phyloP scores from a whole-genome alignment of 139 green algal species.

The Mychonastes homosphaera region DNA sequence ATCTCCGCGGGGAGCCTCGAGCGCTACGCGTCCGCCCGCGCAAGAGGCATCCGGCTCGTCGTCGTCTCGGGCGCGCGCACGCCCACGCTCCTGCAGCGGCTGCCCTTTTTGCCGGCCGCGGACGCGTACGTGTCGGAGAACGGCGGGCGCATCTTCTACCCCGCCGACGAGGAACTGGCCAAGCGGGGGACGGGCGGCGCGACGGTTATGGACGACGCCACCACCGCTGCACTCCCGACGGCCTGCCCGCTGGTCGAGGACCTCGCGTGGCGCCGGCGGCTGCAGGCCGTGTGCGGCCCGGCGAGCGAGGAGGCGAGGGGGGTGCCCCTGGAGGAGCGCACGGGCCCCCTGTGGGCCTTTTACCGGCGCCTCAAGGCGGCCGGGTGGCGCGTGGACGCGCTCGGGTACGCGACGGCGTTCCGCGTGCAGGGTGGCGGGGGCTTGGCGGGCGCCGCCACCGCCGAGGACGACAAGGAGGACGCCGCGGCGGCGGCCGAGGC shows the following conservation, averaged over 20 bases:
- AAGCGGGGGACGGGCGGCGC: too few species aligned
- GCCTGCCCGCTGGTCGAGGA: slow-evolving; percentile 53
- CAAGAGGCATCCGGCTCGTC: too few species aligned
- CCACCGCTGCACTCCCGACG: slow-evolving; percentile 16
- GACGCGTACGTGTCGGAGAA: slow-evolving; percentile 71
- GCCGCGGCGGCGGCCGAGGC: too few species aligned
- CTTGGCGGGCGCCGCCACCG: too few species aligned
- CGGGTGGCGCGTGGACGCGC: slow-evolving; percentile 46
- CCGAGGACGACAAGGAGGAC: too few species aligned
- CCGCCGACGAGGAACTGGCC: slow-evolving; percentile 12
- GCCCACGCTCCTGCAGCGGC: slow-evolving; percentile 60
- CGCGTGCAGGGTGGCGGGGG: not conserved
- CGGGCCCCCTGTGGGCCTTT: slow-evolving; percentile 58
- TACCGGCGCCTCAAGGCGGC: slow-evolving; percentile 38
- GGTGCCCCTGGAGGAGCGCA: not conserved
- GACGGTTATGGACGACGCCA: not conserved
- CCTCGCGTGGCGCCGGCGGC: slow-evolving; percentile 35
- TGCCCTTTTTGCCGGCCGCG: slow-evolving; percentile 59
- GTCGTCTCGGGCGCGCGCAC: slow-evolving; percentile 46
- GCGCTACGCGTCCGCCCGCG: too few species aligned
- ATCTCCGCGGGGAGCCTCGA: too few species aligned
- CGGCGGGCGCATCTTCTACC: slow-evolving; percentile 62
- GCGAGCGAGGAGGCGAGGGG: slow-evolving; percentile 26
- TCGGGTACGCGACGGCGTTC: slow-evolving; percentile 61
- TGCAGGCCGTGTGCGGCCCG: slow-evolving; percentile 30